Percentiles rank a stretch among this genome's conserved stretches.
Evolutionary conservation across 2,329 filamentous ascomycete species (phyloP).

Genomic region (Penicillium expansum): DNA sequence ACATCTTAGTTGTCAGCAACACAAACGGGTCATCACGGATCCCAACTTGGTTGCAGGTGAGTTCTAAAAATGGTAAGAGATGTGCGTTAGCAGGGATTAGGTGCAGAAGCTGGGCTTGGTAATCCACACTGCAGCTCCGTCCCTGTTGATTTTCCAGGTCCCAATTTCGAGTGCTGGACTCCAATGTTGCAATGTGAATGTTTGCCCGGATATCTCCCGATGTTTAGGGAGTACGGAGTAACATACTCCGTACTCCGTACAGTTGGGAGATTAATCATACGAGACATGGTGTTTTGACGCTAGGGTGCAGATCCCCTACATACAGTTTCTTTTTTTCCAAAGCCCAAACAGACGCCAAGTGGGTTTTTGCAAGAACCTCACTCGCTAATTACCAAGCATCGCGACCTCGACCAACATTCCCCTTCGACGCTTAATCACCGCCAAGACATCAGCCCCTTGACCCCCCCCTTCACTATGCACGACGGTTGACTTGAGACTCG

Average conservation of each 20-base stretch:
- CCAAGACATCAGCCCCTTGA: slow-evolving; percentile 3
- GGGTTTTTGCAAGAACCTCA: background rate
- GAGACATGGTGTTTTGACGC: background rate
- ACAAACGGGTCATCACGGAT: background rate
- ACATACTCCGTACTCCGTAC: background rate
- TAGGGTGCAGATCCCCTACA: background rate
- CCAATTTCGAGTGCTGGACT: background rate
- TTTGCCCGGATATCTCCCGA: background rate
- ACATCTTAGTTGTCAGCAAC: slow-evolving; percentile 2
- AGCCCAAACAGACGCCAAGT: background rate
- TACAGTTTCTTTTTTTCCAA: background rate
- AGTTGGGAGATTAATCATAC: background rate
- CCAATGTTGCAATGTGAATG: background rate
- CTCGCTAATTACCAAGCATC: slow-evolving; percentile 14
- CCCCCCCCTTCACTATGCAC: background rate
- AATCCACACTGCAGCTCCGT: background rate
- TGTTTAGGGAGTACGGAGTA: background rate
- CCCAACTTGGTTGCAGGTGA: background rate
- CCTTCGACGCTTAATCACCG: slow-evolving; percentile 4
- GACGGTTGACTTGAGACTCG: background rate
- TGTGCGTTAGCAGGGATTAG: slow-evolving; percentile 5
- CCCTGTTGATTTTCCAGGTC: background rate
- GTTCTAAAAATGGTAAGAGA: slow-evolving; percentile 4
- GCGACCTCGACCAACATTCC: slow-evolving; percentile 12
- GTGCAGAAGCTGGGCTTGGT: background rate